phyloP scores from a whole-genome alignment of 169 alveolate genomes.

The Plasmodium chabaudi region DNA sequence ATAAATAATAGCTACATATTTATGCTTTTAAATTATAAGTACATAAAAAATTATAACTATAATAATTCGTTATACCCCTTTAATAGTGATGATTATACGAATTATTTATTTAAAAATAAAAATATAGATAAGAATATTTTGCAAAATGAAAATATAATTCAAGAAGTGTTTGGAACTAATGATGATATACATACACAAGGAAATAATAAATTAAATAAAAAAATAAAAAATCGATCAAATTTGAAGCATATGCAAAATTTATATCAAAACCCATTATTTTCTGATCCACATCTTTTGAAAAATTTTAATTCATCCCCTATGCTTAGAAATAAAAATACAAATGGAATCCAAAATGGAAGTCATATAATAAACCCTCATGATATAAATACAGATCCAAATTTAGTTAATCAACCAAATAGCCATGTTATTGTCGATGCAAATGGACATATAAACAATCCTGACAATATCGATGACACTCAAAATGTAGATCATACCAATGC shows the following conservation, averaged over 20 bases:
- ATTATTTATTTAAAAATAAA: constrained; percentile 42
- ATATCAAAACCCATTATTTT: background rate
- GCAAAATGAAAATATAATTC: constrained; percentile 45
- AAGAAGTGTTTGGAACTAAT: constrained; percentile 20
- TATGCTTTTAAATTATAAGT: constrained; percentile 29
- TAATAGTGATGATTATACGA: constrained; percentile 35
- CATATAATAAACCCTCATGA: background rate
- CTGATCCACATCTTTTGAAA: too few relatives aligned
- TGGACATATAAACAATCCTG: background rate
- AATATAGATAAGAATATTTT: constrained; percentile 24
- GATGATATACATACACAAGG: background rate
- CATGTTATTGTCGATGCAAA: background rate
- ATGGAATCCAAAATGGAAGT: background rate
- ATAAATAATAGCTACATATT: constrained; percentile 27
- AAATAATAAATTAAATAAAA: background rate
- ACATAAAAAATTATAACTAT: constrained; percentile 12
- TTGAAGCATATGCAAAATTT: too few relatives aligned
- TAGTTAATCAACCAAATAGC: background rate
- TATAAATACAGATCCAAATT: background rate
- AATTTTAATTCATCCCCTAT: background rate
- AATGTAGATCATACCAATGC: too few relatives aligned
- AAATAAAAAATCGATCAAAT: background rate
- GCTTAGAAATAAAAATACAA: background rate
- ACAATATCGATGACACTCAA: too few relatives aligned
- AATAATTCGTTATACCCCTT: constrained; percentile 11